Base-by-base conservation (phyloP, 768 basidiomycete species). In the Termitomyces sp. region DNA sequence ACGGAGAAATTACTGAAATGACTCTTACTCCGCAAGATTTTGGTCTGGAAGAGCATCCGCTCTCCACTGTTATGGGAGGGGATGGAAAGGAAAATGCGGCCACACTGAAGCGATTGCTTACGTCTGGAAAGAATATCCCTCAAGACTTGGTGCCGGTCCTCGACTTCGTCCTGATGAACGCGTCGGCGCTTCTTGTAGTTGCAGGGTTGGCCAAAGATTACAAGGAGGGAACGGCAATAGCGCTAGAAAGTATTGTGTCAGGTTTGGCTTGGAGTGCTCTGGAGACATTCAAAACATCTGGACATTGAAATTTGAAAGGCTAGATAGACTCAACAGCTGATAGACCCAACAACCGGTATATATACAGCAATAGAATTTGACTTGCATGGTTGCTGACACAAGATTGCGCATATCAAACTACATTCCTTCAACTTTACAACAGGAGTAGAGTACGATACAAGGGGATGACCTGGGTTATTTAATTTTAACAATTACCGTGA, bases 81-180 rank as follows among this genome's bases (percentile, higher is more conserved):
- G 78, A 75, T n/a, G 89, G 94, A 0, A 67, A 73, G 31, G 90
- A 92, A 61, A 98, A 99, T 67, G 90, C 95, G 3, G 78, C 74
- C 60, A 87, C 84, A 9, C 85, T 97, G 70, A 79, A 73, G 60
- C 64, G 69, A 32, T 72, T 97, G 65, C 76, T 98, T 26, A 79
- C 73, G 2, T 81, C 82, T 1, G 84, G 84, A 0, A 71, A 73
- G 4, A 67, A 79, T 20, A 75, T 86, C n/a, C 85, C 87, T 0
- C 73, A 75, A 54, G 71, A 70, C 4, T 68, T 93, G 58, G 75
- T 72, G 9, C 81, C 94, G 0, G 79, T 96, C 37, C 71, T 86
- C 49, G 86, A 97, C 65, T 98, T 94, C 68, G 92, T 98, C 59
- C 73, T 94, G 58, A 74, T 98, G 74, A 98, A 99, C 65, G 84